These are phyloP conservation scores for Tolypocladium pustulatum DNA, from an alignment of 2,329 filamentous ascomycete genomes.

Conservation along the genomic window DNA sequence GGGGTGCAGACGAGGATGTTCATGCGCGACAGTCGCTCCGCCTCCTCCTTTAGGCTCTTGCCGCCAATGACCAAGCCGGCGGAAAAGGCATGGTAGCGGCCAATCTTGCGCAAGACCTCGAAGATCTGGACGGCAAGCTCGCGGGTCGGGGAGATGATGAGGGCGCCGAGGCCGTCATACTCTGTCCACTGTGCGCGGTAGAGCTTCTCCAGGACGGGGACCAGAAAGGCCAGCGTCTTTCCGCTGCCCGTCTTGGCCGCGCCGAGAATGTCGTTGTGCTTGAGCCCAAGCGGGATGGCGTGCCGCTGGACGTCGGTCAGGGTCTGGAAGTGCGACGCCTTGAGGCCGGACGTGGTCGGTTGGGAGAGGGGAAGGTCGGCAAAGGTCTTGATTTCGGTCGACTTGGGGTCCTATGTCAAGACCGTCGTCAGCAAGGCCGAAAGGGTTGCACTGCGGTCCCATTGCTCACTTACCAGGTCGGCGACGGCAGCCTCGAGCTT, in stretches of 20 bases:
- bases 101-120: conserved; percentile 82
- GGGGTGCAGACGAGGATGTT: conserved; percentile 96
- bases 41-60: conserved; percentile 79
- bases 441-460: too few relatives aligned
- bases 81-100: conserved; percentile 79
- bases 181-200: conserved; percentile 86
- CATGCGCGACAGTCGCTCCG: conserved; percentile 78
- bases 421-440: not conserved
- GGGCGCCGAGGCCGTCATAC: conserved; percentile 78
- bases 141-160: conserved; percentile 88
- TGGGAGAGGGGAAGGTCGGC: conserved; percentile 77
- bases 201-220: conserved; percentile 87
- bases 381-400: conserved; percentile 55
- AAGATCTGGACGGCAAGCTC: conserved; percentile 97
- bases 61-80: conserved; percentile 91
- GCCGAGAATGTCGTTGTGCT: conserved; percentile 79
- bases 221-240: conserved; percentile 86
- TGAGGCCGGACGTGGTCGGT: conserved; percentile 67
- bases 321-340: conserved; percentile 77
- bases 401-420: conserved; percentile 44
- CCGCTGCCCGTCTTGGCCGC: conserved; percentile 93
- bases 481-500: conserved; percentile 20
- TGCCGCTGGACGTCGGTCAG: conserved; percentile 86
- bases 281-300: conserved; percentile 79
- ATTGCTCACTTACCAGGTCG: conserved; percentile 17